Conservation (phyloP, 2,329 filamentous ascomycete genomes). For the Clonostachys rosea region DNA sequence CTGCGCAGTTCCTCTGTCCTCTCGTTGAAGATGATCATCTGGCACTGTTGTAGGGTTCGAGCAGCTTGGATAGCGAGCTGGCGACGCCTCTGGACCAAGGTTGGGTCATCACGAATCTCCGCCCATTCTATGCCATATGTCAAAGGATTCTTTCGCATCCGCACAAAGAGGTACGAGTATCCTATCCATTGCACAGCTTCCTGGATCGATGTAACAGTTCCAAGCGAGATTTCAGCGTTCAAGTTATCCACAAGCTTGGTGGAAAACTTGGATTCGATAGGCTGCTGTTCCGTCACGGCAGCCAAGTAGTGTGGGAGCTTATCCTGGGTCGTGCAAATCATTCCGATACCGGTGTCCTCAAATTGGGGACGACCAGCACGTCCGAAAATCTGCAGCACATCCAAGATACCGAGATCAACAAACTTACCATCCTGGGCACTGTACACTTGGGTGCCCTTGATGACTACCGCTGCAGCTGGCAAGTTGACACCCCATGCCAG, state of each 20-base stretch:
- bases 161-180: constrained; percentile 95
- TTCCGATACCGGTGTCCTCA: constrained; percentile 94
- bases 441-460: constrained; percentile 97
- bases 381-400: constrained; percentile 97
- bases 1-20: constrained; percentile 85
- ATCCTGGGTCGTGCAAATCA: constrained; percentile 96
- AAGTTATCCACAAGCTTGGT: constrained; percentile 92
- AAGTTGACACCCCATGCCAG: constrained; percentile 98
- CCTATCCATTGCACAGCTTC: constrained; percentile 97
- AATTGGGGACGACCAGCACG: constrained; percentile 97
- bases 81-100: constrained; percentile 78
- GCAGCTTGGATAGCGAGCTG: constrained; percentile 88
- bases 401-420: constrained; percentile 90
- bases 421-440: constrained; percentile 96
- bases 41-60: constrained; percentile 79
- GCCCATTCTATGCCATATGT: constrained; percentile 94
- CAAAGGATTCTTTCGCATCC: constrained; percentile 89
- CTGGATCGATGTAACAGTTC: constrained; percentile 88
- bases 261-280: constrained; percentile 96
- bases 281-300: constrained; percentile 91
- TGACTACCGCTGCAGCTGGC: constrained; percentile 91
- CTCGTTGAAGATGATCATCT: constrained; percentile 99
- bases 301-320: constrained; percentile 87
- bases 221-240: constrained; percentile 89
- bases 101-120: constrained; percentile 83